phyloP scores from a whole-genome alignment of 345 rosid genomes.

The Eucalyptus grandis region DNA sequence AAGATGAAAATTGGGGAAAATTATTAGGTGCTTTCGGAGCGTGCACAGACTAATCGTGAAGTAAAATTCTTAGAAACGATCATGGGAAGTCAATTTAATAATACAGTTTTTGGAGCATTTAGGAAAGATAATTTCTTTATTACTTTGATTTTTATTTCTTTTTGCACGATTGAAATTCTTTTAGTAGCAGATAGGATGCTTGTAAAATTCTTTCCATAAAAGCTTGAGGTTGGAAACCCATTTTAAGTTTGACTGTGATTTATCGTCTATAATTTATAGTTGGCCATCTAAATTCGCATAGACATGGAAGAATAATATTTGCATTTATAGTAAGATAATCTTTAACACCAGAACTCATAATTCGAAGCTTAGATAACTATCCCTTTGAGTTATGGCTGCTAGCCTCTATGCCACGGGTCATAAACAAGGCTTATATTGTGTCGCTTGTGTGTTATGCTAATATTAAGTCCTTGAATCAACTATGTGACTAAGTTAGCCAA shows the following conservation, averaged over 20 bases:
- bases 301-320: background rate
- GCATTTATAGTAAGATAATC: background rate
- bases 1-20: background rate
- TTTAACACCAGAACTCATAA: background rate
- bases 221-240: background rate
- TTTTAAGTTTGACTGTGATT: no score
- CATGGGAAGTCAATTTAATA: background rate
- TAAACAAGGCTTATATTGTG: background rate
- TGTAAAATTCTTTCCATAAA: background rate
- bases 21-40: no score
- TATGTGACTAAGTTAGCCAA: background rate
- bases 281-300: background rate
- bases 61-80: no score
- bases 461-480: background rate
- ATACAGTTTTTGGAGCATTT: background rate
- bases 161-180: background rate
- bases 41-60: accelerated
- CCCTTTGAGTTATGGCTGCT: background rate
- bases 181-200: background rate
- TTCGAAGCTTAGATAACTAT: background rate
- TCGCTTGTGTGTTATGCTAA: background rate
- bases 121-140: background rate
- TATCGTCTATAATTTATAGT: background rate
- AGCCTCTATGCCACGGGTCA: background rate
- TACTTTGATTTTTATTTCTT: no score